Base-by-base conservation (phyloP, 78 protist genomes). In the Speleostelium caveatum region DNA sequence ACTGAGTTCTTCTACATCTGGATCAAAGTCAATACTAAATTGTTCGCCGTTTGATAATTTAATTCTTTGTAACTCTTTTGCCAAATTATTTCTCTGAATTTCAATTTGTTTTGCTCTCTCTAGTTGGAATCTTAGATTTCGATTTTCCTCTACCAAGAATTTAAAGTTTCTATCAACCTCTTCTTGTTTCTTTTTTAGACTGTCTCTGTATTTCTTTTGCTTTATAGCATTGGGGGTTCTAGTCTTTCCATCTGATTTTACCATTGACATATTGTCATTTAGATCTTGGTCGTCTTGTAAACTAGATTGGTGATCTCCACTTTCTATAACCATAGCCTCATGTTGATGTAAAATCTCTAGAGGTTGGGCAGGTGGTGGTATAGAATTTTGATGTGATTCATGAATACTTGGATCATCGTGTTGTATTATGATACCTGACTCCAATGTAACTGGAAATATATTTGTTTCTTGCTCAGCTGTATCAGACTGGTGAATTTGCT, bases 121-220 rank as follows among this genome's bases (percentile, higher is more conserved):
- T 10, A 71, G 19, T 3, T 83, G 42, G 10, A n/a, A 17, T 36
- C 62, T 45, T 42, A 83, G 28, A 5, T 39, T 51, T 2, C 26
- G 17, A 60, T 56, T 55, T 55, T 83, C 91, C 0, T 45, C 53
- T 0, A 39, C 35, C 12, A 83, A 32, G n/a, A 69, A 71, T 6
- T 59, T 38, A 51, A 69, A 36, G 41, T 51, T 35, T 42, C 32
- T 53, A 38, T 83, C 91, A 42, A 41, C 71, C 30, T 83, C 91
- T 51, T 83, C 91, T 41, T 83, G 91, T 59, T 83, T 83, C 71
- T 69, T 67, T 71, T 83, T 83, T 4, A 83, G 26, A n/a, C 91
- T 79, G 21, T 83, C 91, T 56, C 91, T 53, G 28, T 83, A 83
- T 69, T 83, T 83, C 62, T 83, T 83, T 69, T 83, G 91, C 33